These are phyloP conservation scores for Alternaria conjuncta DNA, from an alignment of 2,329 filamentous ascomycete genomes.

Conservation along the genomic window DNA sequence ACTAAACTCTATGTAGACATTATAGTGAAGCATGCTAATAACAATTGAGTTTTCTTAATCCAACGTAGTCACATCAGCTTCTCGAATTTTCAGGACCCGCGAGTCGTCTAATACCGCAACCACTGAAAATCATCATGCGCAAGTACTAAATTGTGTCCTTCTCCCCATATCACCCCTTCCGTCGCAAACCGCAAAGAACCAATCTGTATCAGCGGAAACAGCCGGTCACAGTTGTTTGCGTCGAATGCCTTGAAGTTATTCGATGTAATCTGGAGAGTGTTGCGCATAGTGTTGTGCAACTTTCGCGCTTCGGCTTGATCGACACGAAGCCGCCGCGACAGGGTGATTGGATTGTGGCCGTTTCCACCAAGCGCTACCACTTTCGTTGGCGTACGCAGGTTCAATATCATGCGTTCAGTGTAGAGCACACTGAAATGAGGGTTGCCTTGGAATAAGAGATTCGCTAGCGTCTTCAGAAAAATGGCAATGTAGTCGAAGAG, in stretches of 20 bases:
- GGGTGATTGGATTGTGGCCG: constrained; percentile 19
- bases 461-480: constrained; percentile 36
- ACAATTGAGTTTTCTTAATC: accelerated
- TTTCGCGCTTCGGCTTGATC: constrained; percentile 26
- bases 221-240: constrained; percentile 27
- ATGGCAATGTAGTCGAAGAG: constrained; percentile 43
- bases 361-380: constrained; percentile 16
- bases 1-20: background rate
- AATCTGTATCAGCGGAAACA: constrained; percentile 39
- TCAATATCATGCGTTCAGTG: constrained; percentile 35
- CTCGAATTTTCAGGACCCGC: background rate
- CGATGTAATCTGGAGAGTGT: constrained; percentile 34
- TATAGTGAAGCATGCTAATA: accelerated
- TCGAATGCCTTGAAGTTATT: constrained; percentile 35
- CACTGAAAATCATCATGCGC: constrained; percentile 40
- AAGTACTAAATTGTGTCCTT: constrained; percentile 39
- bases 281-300: constrained; percentile 33
- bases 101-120: constrained; percentile 26
- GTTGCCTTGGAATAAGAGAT: constrained; percentile 29
- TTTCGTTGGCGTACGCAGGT: constrained; percentile 36
- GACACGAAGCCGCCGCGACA: constrained; percentile 27
- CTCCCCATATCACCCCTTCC: constrained; percentile 35
- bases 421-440: constrained; percentile 31
- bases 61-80: too few species aligned
- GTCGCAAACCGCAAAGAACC: constrained; percentile 35